A percentile compares a stretch with the other conserved stretches of the same genome.
Evolutionary conservation across 306 rosid species (phyloP).

Genomic region (Rubus parviflorus): DNA sequence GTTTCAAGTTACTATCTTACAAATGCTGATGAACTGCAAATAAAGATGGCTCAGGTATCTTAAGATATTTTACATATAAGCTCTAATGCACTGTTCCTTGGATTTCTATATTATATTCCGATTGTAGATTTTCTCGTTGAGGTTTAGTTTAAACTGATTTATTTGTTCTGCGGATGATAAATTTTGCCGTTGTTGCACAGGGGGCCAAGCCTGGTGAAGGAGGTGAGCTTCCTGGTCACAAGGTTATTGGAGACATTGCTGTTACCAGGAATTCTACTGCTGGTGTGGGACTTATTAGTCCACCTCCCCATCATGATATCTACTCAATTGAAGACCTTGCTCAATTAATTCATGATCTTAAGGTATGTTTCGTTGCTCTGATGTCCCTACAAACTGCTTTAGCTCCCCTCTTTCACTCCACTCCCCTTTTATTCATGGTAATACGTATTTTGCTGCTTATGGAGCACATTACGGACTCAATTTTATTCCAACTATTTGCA

Average conservation of each 20-base stretch:
- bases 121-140: conserved; percentile 43
- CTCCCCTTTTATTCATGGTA: not conserved
- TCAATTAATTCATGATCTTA: conserved; percentile 89
- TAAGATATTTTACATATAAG: not conserved
- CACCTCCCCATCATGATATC: conserved; percentile 99
- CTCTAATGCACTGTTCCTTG: conserved; percentile 3
- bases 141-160: conserved; percentile 21
- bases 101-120: conserved; percentile 18
- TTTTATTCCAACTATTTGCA: conserved; percentile 33
- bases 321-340: conserved; percentile 99
- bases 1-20: conserved; percentile 97
- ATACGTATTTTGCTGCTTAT: not conserved
- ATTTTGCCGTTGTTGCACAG: conserved; percentile 45
- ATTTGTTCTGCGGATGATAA: conserved; percentile 21
- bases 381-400: not conserved
- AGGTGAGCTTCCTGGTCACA: conserved; percentile 99
- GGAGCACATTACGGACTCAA: not conserved
- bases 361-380: conserved; percentile 42
- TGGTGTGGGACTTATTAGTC: conserved; percentile 98
- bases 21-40: conserved; percentile 94
- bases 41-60: conserved; percentile 99
- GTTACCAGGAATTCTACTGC: conserved; percentile 93
- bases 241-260: conserved; percentile 95
- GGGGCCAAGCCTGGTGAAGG: conserved; percentile 99
- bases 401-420: not conserved